Conservation (phyloP, 2,329 filamentous ascomycete species). For the Rhynchosporium graminicola region DNA sequence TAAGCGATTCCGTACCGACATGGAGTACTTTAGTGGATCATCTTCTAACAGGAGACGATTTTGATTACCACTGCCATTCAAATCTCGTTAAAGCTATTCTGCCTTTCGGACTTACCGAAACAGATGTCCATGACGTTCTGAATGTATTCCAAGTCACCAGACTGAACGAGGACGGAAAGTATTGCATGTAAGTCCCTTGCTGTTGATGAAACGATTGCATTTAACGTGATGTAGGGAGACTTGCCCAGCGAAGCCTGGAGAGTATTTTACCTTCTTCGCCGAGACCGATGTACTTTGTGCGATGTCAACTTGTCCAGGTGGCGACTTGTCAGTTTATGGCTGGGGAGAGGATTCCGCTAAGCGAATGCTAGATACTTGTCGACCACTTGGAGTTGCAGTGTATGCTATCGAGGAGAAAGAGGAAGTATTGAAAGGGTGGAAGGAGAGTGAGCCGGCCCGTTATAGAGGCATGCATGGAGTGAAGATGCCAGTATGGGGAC, state of each 20-base stretch:
- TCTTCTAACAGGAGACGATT: conserved; percentile 68
- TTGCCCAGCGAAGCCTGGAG: conserved; percentile 47
- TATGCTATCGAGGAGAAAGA: conserved; percentile 59
- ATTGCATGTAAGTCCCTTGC: conserved; percentile 61
- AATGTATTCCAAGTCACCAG: conserved; percentile 88
- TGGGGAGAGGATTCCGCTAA: conserved; percentile 69
- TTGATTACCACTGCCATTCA: conserved; percentile 83
- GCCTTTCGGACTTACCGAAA: conserved; percentile 67
- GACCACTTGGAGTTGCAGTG: conserved; percentile 74
- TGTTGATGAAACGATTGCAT: not conserved
- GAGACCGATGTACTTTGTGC: conserved; percentile 70
- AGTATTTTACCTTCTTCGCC: conserved; percentile 70
- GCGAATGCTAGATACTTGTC: conserved; percentile 69
- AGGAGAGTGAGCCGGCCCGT: conserved; percentile 55
- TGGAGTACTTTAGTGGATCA: conserved; percentile 56
- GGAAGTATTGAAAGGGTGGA: conserved; percentile 61
- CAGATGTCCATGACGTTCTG: conserved; percentile 80
- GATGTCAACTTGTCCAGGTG: conserved; percentile 72
- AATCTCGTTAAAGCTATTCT: conserved; percentile 75
- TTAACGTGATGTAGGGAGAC: conserved; percentile 41
- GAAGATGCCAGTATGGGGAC: conserved; percentile 36
- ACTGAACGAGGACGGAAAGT: conserved; percentile 68
- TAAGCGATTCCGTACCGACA: conserved; percentile 10
- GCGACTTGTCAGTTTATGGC: conserved; percentile 79
- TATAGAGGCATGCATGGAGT: conserved; percentile 71